Evolutionary conservation across 164 flowering plant species (phyloP), one percentile per base, ranked within the genome.

Genomic region (Vitis riparia): DNA sequence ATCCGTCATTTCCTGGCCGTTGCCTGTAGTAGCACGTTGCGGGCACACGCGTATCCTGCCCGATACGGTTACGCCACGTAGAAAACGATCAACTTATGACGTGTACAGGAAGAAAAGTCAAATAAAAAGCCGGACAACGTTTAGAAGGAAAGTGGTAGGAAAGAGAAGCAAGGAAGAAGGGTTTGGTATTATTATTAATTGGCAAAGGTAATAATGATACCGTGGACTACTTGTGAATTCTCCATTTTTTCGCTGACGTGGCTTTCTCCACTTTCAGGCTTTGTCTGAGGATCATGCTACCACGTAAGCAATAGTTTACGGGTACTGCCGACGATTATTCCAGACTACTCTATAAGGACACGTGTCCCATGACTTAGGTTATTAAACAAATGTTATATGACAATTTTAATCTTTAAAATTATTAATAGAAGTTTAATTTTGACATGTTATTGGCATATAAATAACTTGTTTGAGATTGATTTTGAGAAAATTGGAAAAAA

Each of bases 51-150:
- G 12, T 13, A 12, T 51, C 14, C 9, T 11, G 47, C 5, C 67
- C 67, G 57, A n/a, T 64, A 2, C 32, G 55, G 48, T 23, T 48
- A 64, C 50, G 74, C 64, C 69, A 66, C 65, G 65, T 70, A 63
- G 3, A 17, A 5, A 32, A 16, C 5, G 3, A 59, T 53, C 61
- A 37, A 58, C 14, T 29, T 11, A 8, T 29, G 44, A 53, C 59
- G 56, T 53, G n/a, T 13, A 14, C 44, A 9, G 2, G 27, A 0
- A 49, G 0, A 15, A 69, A 60, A 69, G 71, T 69, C 71, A 69
- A 69, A 51, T 65, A 60, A 69, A 60, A 59, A 1, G 59, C 29
- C 65, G 73, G 62, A 63, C 44, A 23, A 23, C 2, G 27, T 23
- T 37, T 37, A 37, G 5, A 6, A 3, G 5, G 44, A 37, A 37